These are phyloP conservation scores for Kuraishia capsulata DNA, from an alignment of 805 yeast species.

Conservation along the genomic window DNA sequence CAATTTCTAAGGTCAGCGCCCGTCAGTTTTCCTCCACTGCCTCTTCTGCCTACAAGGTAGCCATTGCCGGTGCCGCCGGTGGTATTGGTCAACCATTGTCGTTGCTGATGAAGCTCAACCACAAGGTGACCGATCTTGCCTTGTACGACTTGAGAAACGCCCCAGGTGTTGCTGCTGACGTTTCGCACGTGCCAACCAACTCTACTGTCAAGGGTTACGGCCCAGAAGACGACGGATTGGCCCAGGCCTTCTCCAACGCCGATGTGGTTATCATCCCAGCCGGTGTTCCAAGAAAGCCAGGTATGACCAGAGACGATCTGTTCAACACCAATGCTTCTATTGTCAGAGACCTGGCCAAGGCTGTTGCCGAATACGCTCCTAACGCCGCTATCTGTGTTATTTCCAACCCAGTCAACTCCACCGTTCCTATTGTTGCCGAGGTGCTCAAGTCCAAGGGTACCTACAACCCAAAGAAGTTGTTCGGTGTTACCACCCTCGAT, in stretches of 20 bases:
- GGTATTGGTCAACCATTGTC: constrained; percentile 94
- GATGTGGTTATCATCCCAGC: constrained; percentile 92
- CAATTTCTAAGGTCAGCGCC: constrained; percentile 34
- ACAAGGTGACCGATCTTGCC: constrained; percentile 77
- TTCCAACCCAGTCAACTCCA: constrained; percentile 95
- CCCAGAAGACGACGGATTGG: constrained; percentile 68
- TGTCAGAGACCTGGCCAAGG: constrained; percentile 86
- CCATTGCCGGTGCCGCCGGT: constrained; percentile 83
- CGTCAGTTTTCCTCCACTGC: constrained; percentile 59
- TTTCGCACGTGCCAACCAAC: constrained; percentile 89
- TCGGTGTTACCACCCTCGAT: constrained; percentile 95
- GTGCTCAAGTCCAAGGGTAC: constrained; percentile 78
- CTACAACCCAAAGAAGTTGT: constrained; percentile 84
- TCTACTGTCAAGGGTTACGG: constrained; percentile 82
- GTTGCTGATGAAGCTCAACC: constrained; percentile 76
- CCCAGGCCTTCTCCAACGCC: constrained; percentile 64
- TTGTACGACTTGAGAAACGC: constrained; percentile 88
- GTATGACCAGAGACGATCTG: constrained; percentile 97
- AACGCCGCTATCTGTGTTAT: constrained; percentile 76
- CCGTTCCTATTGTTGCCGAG: constrained; percentile 94
- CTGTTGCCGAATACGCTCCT: constrained; percentile 75
- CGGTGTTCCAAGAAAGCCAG: constrained; percentile 98
- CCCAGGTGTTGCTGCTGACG: constrained; percentile 95
- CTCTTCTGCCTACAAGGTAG: constrained; percentile 62
- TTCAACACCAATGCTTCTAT: constrained; percentile 95